phyloP scores from a whole-genome alignment of 2,329 filamentous ascomycete genomes.

The Sphaerulina musiva region DNA sequence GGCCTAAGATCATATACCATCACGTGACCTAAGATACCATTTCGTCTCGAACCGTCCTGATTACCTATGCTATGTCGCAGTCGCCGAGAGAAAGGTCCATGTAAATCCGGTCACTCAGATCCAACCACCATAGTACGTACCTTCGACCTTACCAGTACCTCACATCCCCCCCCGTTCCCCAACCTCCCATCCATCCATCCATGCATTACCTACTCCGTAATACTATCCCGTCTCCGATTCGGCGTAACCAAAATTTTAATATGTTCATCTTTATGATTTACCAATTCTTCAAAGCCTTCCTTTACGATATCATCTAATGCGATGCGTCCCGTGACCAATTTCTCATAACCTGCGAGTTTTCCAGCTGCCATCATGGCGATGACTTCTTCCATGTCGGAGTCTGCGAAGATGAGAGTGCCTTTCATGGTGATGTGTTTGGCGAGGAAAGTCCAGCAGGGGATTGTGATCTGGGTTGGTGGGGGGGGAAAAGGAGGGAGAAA shows the following conservation, averaged over 20 bases:
- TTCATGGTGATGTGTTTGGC: conserved; percentile 20
- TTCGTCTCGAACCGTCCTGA: no score
- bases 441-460: conserved; percentile 16
- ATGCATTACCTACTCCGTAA: not conserved
- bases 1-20: no score
- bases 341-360: conserved; percentile 14
- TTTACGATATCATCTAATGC: conserved; percentile 13
- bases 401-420: conserved; percentile 16
- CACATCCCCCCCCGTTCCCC: conserved; percentile 38
- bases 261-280: conserved; percentile 16
- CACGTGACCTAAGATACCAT: no score
- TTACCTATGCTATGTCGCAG: no score
- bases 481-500: not conserved
- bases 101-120: no score
- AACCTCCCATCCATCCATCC: no score
- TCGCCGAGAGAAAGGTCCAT: no score
- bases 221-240: not conserved
- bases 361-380: conserved; percentile 16
- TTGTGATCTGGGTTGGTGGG: conserved; percentile 10
- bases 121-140: no score
- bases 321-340: conserved; percentile 18
- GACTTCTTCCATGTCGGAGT: conserved; percentile 14
- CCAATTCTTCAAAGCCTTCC: conserved; percentile 16
- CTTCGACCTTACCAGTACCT: no score
- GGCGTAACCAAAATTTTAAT: conserved; percentile 19